Percentiles rank a stretch among this genome's conserved stretches.
Evolutionary conservation across 176 grass and related monocot genomes (phyloP).

Genomic region (Musa acuminata): DNA sequence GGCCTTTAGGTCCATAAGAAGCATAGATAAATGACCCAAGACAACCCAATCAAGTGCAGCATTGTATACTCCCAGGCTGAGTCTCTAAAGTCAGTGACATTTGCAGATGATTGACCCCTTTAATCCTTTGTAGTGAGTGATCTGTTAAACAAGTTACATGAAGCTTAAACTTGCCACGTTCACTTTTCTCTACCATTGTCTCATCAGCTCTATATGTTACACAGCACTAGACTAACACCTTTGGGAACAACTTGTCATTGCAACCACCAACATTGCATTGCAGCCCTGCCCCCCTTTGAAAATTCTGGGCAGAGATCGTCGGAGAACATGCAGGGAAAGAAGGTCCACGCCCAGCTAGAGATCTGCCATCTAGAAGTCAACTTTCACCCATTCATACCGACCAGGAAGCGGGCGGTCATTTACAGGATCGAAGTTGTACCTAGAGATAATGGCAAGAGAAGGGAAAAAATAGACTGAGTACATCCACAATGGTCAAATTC

Average conservation of each 20-base stretch:
- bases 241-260: neutral
- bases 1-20: no score
- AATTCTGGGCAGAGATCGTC: slow-evolving; percentile 24
- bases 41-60: neutral
- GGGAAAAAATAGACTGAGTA: no score
- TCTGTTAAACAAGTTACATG: slow-evolving; percentile 1
- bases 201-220: slow-evolving; percentile 18
- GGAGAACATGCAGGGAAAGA: neutral
- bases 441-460: neutral
- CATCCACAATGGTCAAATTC: neutral
- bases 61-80: neutral
- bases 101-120: neutral
- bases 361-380: slow-evolving; percentile 1
- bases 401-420: slow-evolving; percentile 15
- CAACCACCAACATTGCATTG: no score
- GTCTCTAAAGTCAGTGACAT: neutral
- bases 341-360: slow-evolving; percentile 13
- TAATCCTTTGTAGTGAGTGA: neutral
- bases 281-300: slow-evolving; percentile 10
- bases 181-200: neutral
- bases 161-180: neutral
- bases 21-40: no score
- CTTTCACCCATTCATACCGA: slow-evolving; percentile 16
- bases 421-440: slow-evolving; percentile 23
- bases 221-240: slow-evolving; percentile 1